These are phyloP conservation scores for Backusella westeae DNA, from an alignment of 192 early-diverging fungal species.

Conservation along the genomic window DNA sequence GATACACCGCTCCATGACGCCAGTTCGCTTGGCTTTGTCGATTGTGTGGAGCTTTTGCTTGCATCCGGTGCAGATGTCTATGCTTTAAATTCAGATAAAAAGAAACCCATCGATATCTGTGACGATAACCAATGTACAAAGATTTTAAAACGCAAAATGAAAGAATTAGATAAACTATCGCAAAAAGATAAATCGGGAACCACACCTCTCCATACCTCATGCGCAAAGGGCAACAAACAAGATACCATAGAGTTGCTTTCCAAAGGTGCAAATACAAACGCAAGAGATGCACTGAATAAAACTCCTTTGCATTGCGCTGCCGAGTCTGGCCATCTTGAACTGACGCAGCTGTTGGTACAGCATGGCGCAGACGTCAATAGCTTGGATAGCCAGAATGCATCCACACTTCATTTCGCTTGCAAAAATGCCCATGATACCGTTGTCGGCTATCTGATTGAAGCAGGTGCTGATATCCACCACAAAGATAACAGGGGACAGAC, in stretches of 20 bases:
- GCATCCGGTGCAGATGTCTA: slow-evolving; percentile 57
- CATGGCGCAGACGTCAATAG: slow-evolving; percentile 60
- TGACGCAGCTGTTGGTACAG: slow-evolving; percentile 47
- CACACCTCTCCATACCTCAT: slow-evolving; percentile 49
- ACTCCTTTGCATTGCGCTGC: slow-evolving; percentile 61
- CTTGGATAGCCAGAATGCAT: slow-evolving; percentile 55
- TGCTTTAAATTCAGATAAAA: slow-evolving; percentile 44
- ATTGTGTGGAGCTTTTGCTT: slow-evolving; percentile 47
- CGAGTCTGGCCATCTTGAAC: slow-evolving; percentile 40
- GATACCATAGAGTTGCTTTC: slow-evolving; percentile 46
- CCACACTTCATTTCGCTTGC: slow-evolving; percentile 67
- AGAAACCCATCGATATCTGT: slow-evolving; percentile 43
- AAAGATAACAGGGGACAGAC: slow-evolving; percentile 52
- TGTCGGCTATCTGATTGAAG: slow-evolving; percentile 42
- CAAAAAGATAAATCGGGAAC: slow-evolving; percentile 44
- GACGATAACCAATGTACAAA: slow-evolving; percentile 43
- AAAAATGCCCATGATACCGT: slow-evolving; percentile 51
- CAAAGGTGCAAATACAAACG: slow-evolving; percentile 66
- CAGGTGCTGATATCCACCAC: slow-evolving; percentile 45
- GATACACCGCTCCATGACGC: slow-evolving; percentile 71
- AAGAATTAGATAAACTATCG: slow-evolving; percentile 37
- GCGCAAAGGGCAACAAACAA: slow-evolving; percentile 49
- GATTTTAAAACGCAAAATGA: slow-evolving; percentile 35
- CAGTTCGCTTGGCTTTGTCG: slow-evolving; percentile 45
- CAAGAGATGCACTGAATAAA: slow-evolving; percentile 63